These are phyloP conservation scores for Lasiodiplodia sp. DNA, from an alignment of 2,329 filamentous ascomycete genomes.

Conservation along the genomic window DNA sequence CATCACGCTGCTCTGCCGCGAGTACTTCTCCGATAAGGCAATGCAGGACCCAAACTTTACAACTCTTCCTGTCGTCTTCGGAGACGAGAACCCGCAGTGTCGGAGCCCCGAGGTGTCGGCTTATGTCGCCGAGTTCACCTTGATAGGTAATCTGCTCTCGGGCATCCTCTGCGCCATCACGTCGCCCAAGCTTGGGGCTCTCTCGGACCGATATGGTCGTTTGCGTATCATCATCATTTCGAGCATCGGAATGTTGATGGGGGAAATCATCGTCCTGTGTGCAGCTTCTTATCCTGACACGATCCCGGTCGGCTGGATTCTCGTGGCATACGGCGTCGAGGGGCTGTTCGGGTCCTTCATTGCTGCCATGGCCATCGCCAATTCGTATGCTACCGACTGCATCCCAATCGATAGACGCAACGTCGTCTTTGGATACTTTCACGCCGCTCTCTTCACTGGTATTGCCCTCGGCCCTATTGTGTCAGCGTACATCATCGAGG, in stretches of 20 bases:
- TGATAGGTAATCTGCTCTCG: conserved; percentile 75
- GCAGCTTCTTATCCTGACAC: conserved; percentile 76
- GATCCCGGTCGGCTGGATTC: conserved; percentile 78
- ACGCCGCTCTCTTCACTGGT: conserved; percentile 88
- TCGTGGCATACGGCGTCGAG: conserved; percentile 79
- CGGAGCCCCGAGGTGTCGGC: conserved; percentile 79
- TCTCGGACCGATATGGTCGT: conserved; percentile 88
- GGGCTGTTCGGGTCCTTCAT: conserved; percentile 90
- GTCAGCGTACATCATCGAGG: conserved; percentile 79
- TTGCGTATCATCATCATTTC: conserved; percentile 76
- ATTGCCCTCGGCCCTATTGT: conserved; percentile 85
- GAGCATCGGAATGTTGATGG: conserved; percentile 75
- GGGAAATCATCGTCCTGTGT: conserved; percentile 79
- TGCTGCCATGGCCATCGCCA: conserved; percentile 76
- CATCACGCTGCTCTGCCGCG: conserved; percentile 80
- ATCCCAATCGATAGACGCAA: conserved; percentile 80
- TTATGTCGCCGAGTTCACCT: conserved; percentile 77
- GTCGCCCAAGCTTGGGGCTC: conserved; percentile 80
- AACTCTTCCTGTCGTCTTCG: conserved; percentile 70
- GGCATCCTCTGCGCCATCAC: conserved; percentile 82
- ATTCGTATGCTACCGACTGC: conserved; percentile 91
- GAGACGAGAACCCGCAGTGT: conserved; percentile 79
- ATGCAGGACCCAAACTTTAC: conserved; percentile 54
- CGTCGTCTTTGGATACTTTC: conserved; percentile 87
- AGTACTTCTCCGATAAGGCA: conserved; percentile 73